phyloP scores from a whole-genome alignment of 495 filamentous ascomycete genomes.

The Pyrenopolyporus hunteri region DNA sequence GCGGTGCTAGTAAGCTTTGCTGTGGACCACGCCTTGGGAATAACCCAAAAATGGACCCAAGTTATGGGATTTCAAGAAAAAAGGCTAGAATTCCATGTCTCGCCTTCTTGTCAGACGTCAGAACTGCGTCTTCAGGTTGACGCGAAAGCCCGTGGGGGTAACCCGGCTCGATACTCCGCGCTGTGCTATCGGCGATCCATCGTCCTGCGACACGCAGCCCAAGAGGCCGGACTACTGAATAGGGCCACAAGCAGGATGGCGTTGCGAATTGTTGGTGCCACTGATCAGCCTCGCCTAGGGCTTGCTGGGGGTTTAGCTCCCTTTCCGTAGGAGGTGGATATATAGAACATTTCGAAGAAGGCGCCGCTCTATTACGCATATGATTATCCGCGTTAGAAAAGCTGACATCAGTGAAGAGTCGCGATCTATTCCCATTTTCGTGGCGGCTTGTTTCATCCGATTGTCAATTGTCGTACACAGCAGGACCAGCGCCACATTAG shows the following conservation, averaged over 20 bases:
- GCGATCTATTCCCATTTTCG: conserved; percentile 10
- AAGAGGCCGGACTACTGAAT: neutral
- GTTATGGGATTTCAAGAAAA: conserved; percentile 28
- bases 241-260: conserved; percentile 6
- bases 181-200: conserved; percentile 7
- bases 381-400: conserved; percentile 6
- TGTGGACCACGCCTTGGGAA: conserved; percentile 9
- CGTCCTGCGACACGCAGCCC: conserved; percentile 1
- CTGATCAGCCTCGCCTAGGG: conserved; percentile 15
- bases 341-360: neutral
- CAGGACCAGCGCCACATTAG: conserved; percentile 5
- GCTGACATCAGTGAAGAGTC: conserved; percentile 18
- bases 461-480: neutral
- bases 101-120: conserved; percentile 28
- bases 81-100: conserved; percentile 15
- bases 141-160: conserved; percentile 3
- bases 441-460: conserved; percentile 5
- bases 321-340: neutral
- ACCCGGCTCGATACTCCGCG: neutral
- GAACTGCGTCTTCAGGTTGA: neutral
- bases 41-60: neutral
- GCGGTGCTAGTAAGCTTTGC: neutral
- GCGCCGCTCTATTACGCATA: conserved; percentile 12
- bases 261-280: neutral
- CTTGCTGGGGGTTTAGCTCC: conserved; percentile 24